Percentiles rank a stretch among this genome's conserved stretches.
Conservation (phyloP, 441 rosid species). For the Oxalis stricta region DNA sequence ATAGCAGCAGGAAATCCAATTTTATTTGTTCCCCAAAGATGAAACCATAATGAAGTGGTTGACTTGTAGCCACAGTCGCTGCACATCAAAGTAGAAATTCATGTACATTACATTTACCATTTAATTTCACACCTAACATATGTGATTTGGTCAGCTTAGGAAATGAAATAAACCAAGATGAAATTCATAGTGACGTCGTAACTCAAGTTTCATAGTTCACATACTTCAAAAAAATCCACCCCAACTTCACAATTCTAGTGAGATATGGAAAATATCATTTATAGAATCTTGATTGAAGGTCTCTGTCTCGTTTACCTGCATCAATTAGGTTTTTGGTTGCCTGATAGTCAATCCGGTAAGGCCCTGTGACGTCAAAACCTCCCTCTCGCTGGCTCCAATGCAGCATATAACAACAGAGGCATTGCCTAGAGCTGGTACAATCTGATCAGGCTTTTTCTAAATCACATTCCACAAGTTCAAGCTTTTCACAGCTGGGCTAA, state of each 20-base stretch:
- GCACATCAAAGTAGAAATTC: slow-evolving; percentile 19
- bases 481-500: slow-evolving; percentile 99
- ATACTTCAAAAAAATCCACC: no score
- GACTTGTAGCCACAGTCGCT: slow-evolving; percentile 69
- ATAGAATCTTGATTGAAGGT: no score
- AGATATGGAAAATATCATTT: background rate
- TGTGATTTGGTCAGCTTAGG: no score
- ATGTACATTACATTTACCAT: no score
- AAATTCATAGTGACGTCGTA: no score
- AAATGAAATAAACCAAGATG: no score
- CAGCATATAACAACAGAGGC: slow-evolving; percentile 84
- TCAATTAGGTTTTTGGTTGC: slow-evolving; percentile 88
- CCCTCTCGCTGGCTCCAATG: slow-evolving; percentile 97
- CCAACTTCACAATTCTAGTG: background rate
- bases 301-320: slow-evolving; percentile 66
- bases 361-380: slow-evolving; percentile 76
- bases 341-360: slow-evolving; percentile 71
- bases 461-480: slow-evolving; percentile 92
- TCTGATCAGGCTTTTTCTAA: slow-evolving; percentile 65
- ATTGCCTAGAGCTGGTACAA: slow-evolving; percentile 61
- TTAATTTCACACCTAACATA: no score
- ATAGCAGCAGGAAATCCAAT: slow-evolving; percentile 92
- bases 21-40: slow-evolving; percentile 91
- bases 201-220: no score
- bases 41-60: slow-evolving; percentile 85